Evolutionary conservation across 371 early-diverging fungal genomes (phyloP).

Genomic region (Rhizopus stolonifer): DNA sequence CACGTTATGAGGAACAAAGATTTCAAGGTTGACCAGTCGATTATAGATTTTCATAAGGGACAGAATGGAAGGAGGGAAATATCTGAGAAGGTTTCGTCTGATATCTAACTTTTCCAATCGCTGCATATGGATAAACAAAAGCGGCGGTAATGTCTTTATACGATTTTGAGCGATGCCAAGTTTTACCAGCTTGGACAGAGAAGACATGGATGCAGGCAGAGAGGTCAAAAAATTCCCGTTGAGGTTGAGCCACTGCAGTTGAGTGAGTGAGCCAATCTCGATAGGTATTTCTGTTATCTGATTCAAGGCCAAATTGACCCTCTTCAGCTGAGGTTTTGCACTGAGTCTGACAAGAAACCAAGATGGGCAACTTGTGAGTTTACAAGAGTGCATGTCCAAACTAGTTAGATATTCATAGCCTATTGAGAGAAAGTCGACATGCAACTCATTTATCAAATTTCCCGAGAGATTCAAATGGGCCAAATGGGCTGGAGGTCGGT

Average conservation of each 20-base stretch:
- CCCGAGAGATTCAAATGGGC: slow-evolving; percentile 61
- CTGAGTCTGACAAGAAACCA: slow-evolving; percentile 23
- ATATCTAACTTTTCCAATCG: slow-evolving; percentile 54
- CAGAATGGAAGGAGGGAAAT: slow-evolving; percentile 47
- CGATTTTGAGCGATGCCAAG: slow-evolving; percentile 71
- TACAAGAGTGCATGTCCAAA: slow-evolving; percentile 67
- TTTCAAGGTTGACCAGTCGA: slow-evolving; percentile 13
- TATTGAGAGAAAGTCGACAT: slow-evolving; percentile 41
- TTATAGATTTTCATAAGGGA: slow-evolving; percentile 26
- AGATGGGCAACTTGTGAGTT: slow-evolving; percentile 33
- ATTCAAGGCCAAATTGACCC: slow-evolving; percentile 70
- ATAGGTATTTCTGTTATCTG: slow-evolving; percentile 51
- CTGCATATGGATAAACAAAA: slow-evolving; percentile 35
- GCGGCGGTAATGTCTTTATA: slow-evolving; percentile 50
- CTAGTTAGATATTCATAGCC: slow-evolving; percentile 53
- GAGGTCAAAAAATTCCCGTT: slow-evolving; percentile 62
- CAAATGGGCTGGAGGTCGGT: slow-evolving; percentile 41
- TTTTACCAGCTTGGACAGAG: slow-evolving; percentile 60
- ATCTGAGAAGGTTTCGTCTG: slow-evolving; percentile 48
- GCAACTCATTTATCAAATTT: slow-evolving; percentile 49
- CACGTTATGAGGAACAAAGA: slow-evolving; percentile 11
- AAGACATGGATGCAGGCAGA: slow-evolving; percentile 54
- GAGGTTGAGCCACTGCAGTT: slow-evolving; percentile 71
- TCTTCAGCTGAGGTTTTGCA: slow-evolving; percentile 41
- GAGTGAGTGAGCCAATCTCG: slow-evolving; percentile 50